Evolutionary conservation across 768 basidiomycete species (phyloP).

Genomic region (Exsudoporus frostii): DNA sequence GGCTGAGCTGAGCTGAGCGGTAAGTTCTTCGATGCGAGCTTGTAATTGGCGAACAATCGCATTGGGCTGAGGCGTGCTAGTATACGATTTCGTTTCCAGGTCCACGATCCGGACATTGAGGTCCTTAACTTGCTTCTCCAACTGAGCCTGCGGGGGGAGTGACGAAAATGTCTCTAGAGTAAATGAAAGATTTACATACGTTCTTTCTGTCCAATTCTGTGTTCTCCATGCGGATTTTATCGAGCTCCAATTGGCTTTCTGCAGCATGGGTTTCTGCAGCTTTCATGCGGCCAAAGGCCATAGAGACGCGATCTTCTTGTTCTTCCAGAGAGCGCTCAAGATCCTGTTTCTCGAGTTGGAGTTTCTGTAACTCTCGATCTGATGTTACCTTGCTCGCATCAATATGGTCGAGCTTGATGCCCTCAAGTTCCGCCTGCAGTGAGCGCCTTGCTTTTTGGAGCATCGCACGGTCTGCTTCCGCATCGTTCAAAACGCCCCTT

Average conservation of each 20-base stretch:
- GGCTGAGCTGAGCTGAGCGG: conserved; percentile 40
- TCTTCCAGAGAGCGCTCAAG: conserved; percentile 75
- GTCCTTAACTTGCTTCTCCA: conserved; percentile 86
- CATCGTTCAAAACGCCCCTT: conserved; percentile 77
- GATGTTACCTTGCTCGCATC: conserved; percentile 68
- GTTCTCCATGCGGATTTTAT: conserved; percentile 76
- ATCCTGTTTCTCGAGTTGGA: conserved; percentile 80
- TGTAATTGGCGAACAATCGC: conserved; percentile 59
- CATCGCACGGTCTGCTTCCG: conserved; percentile 75
- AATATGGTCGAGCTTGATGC: conserved; percentile 71
- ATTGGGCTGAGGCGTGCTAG: conserved; percentile 57
- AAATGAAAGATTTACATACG: conserved; percentile 37
- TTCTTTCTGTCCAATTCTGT: conserved; percentile 76
- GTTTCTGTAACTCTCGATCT: conserved; percentile 69
- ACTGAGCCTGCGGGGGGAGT: conserved; percentile 51
- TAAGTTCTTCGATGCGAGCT: conserved; percentile 69
- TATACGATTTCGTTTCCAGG: conserved; percentile 74
- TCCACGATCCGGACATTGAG: conserved; percentile 80
- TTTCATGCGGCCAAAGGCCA: conserved; percentile 75
- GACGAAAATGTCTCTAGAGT: background rate
- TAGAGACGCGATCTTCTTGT: conserved; percentile 67
- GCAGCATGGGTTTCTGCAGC: conserved; percentile 74
- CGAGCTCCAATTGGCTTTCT: conserved; percentile 74
- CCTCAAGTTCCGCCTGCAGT: conserved; percentile 75
- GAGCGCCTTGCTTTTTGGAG: conserved; percentile 80